Base-by-base conservation (phyloP, 1,284 basidiomycete species). In the Amylostereum chailletii region DNA sequence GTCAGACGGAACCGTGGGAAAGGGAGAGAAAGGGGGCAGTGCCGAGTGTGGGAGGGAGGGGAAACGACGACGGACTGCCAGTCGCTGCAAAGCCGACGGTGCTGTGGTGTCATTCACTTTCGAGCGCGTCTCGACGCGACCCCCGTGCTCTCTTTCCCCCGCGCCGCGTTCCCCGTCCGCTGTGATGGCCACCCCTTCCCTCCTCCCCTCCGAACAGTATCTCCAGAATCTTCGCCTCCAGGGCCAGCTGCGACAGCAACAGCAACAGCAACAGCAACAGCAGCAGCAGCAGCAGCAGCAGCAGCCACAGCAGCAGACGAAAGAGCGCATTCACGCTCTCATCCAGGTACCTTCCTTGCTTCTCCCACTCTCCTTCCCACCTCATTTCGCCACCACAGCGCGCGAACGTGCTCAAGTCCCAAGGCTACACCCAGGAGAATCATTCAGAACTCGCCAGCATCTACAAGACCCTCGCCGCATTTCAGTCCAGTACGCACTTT, bases 371-470 rank as follows among this genome's bases (percentile, higher is more conserved):
- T 34, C 9, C 32, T 31, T 37, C 43, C 27, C 46, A 38, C 29
- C 51, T 41, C 32, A 34, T 31, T 41, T 42, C 47, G n/a, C 42
- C 33, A 9, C 51, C 42, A n/a, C 53, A 71, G 70, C 65, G 67
- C 47, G 64, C 62, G 33, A 61, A 65, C 48, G 11, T 45, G 11
- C 62, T 71, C 9, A 62, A 60, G 33, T 48, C 53, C 26, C 58
- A 57, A 41, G 70, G 70, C 11, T 57, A 52, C 46, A 69, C 69
- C 6, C 56, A 61, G 4, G 68, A 71, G 49, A 69, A 59, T 11
- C 59, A 55, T 29, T 58, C 61, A 39, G 70, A 71, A 53, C 59
- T 69, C 36, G 64, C 60, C 36, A 63, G 57, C 51, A 60, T 68
- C 44, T 53, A 61, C 19, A 62, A 60, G 37, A 55, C 66, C 49